Evolutionary conservation across 306 rosid genomes (phyloP), one percentile per base, ranked within the genome.

Genomic region (Gastrolobium villosum): DNA sequence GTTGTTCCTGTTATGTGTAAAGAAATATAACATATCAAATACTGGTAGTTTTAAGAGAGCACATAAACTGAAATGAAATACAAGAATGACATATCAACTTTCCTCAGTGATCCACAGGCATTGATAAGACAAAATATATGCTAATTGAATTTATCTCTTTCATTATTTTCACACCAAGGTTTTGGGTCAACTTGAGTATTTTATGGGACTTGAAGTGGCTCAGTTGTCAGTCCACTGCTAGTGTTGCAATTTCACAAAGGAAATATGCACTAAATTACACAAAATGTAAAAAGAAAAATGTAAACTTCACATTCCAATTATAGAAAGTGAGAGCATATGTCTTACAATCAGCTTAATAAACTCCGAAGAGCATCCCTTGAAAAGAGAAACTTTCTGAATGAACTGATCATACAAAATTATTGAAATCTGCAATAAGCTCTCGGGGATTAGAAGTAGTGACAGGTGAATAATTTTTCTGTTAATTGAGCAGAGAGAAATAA

Each of bases 321-420:
- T 37, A 30, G 15, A 15, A 15, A 20, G 15, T 8, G 35, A 10
- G 52, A 71, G 20, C 26, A 41, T 10, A 28, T 41, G 74, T 44
- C 93, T 82, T 85, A 90, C 91, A 68, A 87, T 84, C 65, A 82
- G 87, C 82, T 84, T 90, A n/a, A 90, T 82, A 87, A 88, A 88
- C 76, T 84, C 90, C 2, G 35, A 9, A 20, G 96, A 88, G 81
- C 93, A 90, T 4, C 88, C 90, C 68, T 72, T 88, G 81, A 88
- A 88, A 64, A 90, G 81, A 52, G 68, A 43, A 75, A 84, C 91
- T 63, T 82, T 56, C 57, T 87, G 77, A 78, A 90, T 53, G 75
- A 74, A 84, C 6, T 86, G 73, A 80, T 85, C 90, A 60, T 90
- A 84, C 61, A 90, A 82, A 71, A 71, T 83, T 57, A 87, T 77